phyloP scores from a whole-genome alignment of 2,329 filamentous ascomycete species.

The Beauveria sp. region DNA sequence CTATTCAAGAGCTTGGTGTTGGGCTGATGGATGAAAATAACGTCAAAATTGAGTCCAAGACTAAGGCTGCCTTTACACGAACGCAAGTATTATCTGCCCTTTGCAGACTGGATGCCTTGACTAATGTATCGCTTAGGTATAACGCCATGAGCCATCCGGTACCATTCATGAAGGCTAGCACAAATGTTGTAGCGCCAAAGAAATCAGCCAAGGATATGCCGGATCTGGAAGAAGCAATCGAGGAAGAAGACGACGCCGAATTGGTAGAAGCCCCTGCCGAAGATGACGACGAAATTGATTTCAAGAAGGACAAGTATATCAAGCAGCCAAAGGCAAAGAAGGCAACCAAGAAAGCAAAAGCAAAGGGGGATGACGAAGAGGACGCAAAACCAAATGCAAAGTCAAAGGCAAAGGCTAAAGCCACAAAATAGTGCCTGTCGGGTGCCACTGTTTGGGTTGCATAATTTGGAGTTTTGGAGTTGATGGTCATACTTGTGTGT shows the following conservation, averaged over 20 bases:
- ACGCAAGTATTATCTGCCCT: conserved; percentile 49
- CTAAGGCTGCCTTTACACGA: conserved; percentile 85
- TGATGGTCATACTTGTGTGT: not conserved
- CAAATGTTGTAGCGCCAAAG: conserved; percentile 62
- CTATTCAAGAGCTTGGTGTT: conserved; percentile 82
- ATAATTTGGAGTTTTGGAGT: not conserved
- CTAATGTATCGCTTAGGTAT: conserved; percentile 49
- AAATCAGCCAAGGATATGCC: conserved; percentile 68
- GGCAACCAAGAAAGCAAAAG: conserved; percentile 32
- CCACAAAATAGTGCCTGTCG: not conserved
- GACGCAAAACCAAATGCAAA: conserved; percentile 49
- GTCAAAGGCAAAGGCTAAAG: conserved; percentile 39
- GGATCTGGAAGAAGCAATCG: conserved; percentile 91
- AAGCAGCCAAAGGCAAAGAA: conserved; percentile 75
- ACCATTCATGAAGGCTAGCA: conserved; percentile 89
- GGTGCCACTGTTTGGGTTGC: not conserved
- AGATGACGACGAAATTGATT: conserved; percentile 69
- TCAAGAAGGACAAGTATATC: conserved; percentile 95
- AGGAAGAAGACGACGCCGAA: conserved; percentile 78
- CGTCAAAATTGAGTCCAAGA: conserved; percentile 73
- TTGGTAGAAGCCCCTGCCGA: conserved; percentile 51
- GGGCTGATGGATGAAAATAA: conserved; percentile 71
- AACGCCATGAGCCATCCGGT: conserved; percentile 81
- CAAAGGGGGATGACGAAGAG: conserved; percentile 38
- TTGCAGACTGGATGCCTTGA: not conserved